These are phyloP conservation scores for Kandelia obovata DNA, from an alignment of 345 rosid species.

Conservation along the genomic window DNA sequence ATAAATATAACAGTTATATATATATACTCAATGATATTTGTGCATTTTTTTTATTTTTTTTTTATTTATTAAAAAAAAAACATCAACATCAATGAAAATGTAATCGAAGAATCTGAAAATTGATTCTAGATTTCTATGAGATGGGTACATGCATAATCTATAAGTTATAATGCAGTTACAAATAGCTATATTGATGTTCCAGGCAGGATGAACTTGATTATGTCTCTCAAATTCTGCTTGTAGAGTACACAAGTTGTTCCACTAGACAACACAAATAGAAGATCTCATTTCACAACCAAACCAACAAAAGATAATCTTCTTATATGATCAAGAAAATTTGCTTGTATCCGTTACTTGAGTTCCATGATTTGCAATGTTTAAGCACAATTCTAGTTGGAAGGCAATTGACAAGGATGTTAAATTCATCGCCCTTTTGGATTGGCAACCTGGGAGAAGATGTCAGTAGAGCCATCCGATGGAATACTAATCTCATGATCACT, in stretches of 20 bases:
- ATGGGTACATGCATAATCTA: background rate
- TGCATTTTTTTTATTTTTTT: no score
- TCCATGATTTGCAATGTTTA: slow-evolving; percentile 9
- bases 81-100: no score
- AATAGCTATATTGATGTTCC: background rate
- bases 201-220: background rate
- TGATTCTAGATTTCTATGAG: background rate
- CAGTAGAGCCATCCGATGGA: slow-evolving; percentile 30
- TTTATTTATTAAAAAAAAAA: no score
- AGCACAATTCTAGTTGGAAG: background rate
- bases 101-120: no score
- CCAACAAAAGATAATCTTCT: background rate
- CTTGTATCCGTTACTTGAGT: slow-evolving; percentile 5
- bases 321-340: background rate
- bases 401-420: background rate
- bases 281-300: background rate
- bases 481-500: slow-evolving; percentile 29
- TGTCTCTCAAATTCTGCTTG: background rate
- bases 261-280: background rate
- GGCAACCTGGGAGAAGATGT: slow-evolving; percentile 55
- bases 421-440: slow-evolving; percentile 58
- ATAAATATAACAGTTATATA: no score
- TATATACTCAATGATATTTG: no score
- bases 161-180: background rate
- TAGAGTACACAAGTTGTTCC: background rate